phyloP scores from a whole-genome alignment of 73 alveolate genomes.

The Paraurostyla sp. region DNA sequence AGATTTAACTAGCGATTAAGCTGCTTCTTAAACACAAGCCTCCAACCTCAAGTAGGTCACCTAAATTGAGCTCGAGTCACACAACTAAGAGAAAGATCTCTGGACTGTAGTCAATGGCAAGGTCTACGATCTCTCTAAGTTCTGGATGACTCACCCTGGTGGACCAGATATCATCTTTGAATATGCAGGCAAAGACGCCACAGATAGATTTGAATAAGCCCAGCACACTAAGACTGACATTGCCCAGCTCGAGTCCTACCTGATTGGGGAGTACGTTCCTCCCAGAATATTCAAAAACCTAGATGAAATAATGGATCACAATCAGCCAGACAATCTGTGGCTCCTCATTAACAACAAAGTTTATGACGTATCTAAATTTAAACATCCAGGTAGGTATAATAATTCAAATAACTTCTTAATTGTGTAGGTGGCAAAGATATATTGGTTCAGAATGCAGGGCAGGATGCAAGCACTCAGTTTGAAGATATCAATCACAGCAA shows the following conservation, averaged over 20 bases:
- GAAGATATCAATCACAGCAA: slow-evolving; percentile 67
- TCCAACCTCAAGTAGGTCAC: background rate
- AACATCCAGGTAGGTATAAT: slow-evolving; percentile 71
- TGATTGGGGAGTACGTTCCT: slow-evolving; percentile 28
- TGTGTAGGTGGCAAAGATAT: slow-evolving; percentile 72
- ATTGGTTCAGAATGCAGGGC: slow-evolving; percentile 57
- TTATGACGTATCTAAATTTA: slow-evolving; percentile 70
- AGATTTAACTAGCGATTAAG: background rate
- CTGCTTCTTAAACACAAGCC: background rate
- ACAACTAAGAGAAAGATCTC: slow-evolving; percentile 45
- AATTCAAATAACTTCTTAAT: background rate
- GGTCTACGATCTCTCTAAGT: slow-evolving; percentile 43
- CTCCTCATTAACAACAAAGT: slow-evolving; percentile 70
- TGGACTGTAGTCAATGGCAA: slow-evolving; percentile 65
- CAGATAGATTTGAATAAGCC: slow-evolving; percentile 46
- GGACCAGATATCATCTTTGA: slow-evolving; percentile 28
- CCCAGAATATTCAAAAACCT: slow-evolving; percentile 12
- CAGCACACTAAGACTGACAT: slow-evolving; percentile 47
- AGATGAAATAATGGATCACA: slow-evolving; percentile 70
- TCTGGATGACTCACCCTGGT: slow-evolving; percentile 62
- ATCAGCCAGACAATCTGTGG: slow-evolving; percentile 68
- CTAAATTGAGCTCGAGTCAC: slow-evolving; percentile 47
- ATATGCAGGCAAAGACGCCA: slow-evolving; percentile 63
- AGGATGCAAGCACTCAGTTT: slow-evolving; percentile 69
- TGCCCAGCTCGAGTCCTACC: background rate